Conservation (phyloP, 176 grass and related monocot species). For the Avena sativa region DNA sequence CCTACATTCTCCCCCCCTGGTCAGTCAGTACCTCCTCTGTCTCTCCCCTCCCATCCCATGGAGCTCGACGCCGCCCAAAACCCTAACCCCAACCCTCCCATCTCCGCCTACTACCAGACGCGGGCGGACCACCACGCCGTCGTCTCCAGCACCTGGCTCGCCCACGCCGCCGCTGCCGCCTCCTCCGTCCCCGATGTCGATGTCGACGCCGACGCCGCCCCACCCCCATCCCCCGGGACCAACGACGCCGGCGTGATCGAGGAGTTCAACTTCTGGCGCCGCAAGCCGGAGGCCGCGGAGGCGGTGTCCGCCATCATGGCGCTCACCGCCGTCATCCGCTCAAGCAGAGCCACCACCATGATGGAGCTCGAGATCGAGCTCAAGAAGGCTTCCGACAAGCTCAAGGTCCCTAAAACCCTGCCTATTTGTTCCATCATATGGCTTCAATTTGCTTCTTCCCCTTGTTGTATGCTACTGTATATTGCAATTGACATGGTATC, state of each 20-base stretch:
- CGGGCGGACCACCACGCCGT: constrained; percentile 89
- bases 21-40: background rate
- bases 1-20: background rate
- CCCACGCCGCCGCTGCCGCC: constrained; percentile 69
- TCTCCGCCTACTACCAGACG: constrained; percentile 98
- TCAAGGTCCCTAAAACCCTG: constrained; percentile 60
- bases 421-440: background rate
- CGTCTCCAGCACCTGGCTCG: constrained; percentile 86
- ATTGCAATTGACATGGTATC: background rate
- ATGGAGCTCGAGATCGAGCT: constrained; percentile 99
- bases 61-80: constrained; percentile 52
- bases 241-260: constrained; percentile 75
- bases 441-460: background rate
- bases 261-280: constrained; percentile 95
- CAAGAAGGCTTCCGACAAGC: constrained; percentile 89
- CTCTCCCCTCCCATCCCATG: constrained; percentile 38
- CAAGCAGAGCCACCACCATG: constrained; percentile 94
- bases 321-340: constrained; percentile 81
- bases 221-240: constrained; percentile 6
- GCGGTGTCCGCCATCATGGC: constrained; percentile 98
- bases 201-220: background rate
- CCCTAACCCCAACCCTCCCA: constrained; percentile 50
- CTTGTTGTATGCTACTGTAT: background rate
- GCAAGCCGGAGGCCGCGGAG: constrained; percentile 91
- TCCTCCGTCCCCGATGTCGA: background rate